A percentile compares a stretch with the other conserved stretches of the same genome.
phyloP scores from a whole-genome alignment of 1,139 yeast species.

The Saccharomycopsis hybrid region DNA sequence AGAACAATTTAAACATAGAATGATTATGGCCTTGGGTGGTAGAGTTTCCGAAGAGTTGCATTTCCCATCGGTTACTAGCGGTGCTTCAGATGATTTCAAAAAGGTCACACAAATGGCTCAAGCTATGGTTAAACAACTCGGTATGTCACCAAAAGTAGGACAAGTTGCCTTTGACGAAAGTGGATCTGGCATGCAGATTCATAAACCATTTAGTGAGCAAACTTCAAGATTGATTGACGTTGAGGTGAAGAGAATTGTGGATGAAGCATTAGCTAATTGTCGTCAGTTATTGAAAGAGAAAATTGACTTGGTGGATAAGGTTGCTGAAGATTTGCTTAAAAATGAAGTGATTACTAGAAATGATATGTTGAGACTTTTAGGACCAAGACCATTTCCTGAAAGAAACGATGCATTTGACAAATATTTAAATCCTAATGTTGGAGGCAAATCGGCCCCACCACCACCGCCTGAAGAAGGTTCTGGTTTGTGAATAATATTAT shows the following conservation, averaged over 20 bases:
- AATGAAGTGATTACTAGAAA: conserved; percentile 88
- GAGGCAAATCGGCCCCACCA: conserved; percentile 1
- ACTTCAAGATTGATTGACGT: conserved; percentile 75
- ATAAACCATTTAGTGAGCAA: conserved; percentile 87
- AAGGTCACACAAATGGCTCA: conserved; percentile 95
- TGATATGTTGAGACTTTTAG: conserved; percentile 82
- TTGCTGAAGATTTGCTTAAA: conserved; percentile 75
- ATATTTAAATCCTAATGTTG: conserved; percentile 36
- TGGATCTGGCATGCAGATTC: conserved; percentile 39
- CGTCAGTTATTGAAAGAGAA: conserved; percentile 61
- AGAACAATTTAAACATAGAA: conserved; percentile 76
- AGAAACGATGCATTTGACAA: conserved; percentile 91
- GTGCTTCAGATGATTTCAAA: conserved; percentile 94
- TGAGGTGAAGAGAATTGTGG: conserved; percentile 78
- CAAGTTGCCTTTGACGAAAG: conserved; percentile 67
- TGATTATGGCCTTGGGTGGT: conserved; percentile 97
- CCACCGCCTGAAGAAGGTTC: neutral
- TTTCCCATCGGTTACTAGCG: conserved; percentile 84
- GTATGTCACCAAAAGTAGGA: conserved; percentile 86
- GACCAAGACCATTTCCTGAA: conserved; percentile 87
- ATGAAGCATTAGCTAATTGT: conserved; percentile 71
- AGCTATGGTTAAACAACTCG: conserved; percentile 85
- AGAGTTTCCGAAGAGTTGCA: conserved; percentile 92
- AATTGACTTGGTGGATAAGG: conserved; percentile 65
- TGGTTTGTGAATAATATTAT: too few relatives aligned